These are phyloP conservation scores for Davidsoniella eucalypti DNA, from an alignment of 2,329 filamentous ascomycete genomes.

Conservation along the genomic window DNA sequence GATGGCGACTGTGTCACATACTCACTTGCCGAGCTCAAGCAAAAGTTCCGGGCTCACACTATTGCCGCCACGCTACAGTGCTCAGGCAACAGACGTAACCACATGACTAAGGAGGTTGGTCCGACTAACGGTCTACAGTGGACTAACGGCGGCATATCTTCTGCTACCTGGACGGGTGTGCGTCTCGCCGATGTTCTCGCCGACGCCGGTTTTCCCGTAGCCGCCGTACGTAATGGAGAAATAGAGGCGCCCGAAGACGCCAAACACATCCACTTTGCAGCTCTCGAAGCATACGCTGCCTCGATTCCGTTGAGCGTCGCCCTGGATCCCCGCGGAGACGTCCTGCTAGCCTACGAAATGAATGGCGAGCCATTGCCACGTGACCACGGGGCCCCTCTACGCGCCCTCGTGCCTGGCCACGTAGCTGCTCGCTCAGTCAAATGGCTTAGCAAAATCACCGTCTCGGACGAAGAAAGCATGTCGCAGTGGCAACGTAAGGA, in stretches of 20 bases:
- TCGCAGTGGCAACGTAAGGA: conserved; percentile 51
- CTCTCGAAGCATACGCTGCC: conserved; percentile 42
- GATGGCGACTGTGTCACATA: conserved; percentile 37
- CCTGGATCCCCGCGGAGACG: conserved; percentile 43
- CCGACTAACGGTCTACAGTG: conserved; percentile 42
- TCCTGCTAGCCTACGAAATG: conserved; percentile 51
- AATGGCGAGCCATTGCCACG: conserved; percentile 44
- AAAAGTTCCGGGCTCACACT: conserved; percentile 31
- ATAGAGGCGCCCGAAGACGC: conserved; percentile 17
- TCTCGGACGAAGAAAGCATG: conserved; percentile 49
- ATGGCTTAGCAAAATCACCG: conserved; percentile 47
- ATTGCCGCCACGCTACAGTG: conserved; percentile 43
- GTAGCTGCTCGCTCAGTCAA: conserved; percentile 54
- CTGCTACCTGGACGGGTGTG: conserved; percentile 42
- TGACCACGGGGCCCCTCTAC: conserved; percentile 50
- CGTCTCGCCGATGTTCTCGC: conserved; percentile 36
- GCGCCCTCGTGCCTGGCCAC: conserved; percentile 45
- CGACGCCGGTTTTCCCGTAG: conserved; percentile 35
- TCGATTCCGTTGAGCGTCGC: conserved; percentile 44
- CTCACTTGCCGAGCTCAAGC: conserved; percentile 35
- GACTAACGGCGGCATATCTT: conserved; percentile 43
- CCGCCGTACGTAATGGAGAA: conserved; percentile 3
- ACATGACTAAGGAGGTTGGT: conserved; percentile 35
- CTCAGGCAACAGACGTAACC: conserved; percentile 40
- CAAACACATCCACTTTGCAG: conserved; percentile 40